Evolutionary conservation across 805 yeast genomes (phyloP), one percentile per base, ranked within the genome.

Genomic region (Nakazawaea laoshanensis): DNA sequence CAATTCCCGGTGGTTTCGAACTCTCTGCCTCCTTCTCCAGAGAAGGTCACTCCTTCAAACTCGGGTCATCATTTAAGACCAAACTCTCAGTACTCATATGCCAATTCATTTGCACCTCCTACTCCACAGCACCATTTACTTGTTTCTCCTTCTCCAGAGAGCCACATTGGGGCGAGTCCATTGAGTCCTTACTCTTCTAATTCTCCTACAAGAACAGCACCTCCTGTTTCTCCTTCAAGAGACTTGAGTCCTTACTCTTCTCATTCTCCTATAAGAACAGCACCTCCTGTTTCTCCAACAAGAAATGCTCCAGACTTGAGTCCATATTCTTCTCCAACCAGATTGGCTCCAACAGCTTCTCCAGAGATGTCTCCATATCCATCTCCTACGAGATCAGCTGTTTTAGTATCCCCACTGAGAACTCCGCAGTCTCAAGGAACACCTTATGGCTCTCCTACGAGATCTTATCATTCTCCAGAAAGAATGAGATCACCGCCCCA

Each of bases 51-150:
- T 6, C 37, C 33, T 3, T 24, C 27, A 10, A 29, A 19, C 21
- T 34, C 37, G 4, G n/a, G 17, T 7, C 32, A 29, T 7, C 26
- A 19, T 8, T 19, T 34, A 12, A 24, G 37, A n/a, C 37, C 33
- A 10, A 28, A 28, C 20, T 33, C 36, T 4, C 25, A 24, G 16
- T 13, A 12, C 4, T 19, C 31, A 15, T 33, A 33, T 15, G 29
- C 27, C 3, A 33, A 33, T 11, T 33, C 36, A 12, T 33, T 34
- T 15, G 37, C 33, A 3, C 29, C 37, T 9, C 33, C 37, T 16
- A 34, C 37, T 10, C 33, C 32, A 7, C 28, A 34, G 13, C 37
- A 34, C 9, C 29, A 29, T 4, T 13, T n/a, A 13, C n/a, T 24
- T 10, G 12, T 24, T 24, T 13, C 26, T 24, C 28, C 28, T 10